Evolutionary conservation across 192 early-diverging fungal genomes (phyloP).

Genomic region (Geosiphon pyriformis): DNA sequence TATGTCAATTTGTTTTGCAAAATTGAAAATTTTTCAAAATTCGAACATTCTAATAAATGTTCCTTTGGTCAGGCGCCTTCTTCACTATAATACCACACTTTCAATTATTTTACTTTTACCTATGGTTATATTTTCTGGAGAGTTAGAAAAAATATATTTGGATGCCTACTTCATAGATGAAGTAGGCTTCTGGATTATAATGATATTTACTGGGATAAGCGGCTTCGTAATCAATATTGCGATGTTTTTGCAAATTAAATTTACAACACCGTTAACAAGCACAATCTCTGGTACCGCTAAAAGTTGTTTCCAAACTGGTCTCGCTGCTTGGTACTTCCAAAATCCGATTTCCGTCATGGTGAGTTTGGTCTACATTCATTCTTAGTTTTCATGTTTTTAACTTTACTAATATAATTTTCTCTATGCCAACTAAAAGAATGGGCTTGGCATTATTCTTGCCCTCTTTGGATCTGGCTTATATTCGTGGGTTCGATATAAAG

Average conservation of each 20-base stretch:
- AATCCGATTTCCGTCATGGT: conserved; percentile 59
- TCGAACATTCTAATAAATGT: neutral
- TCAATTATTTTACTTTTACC: conserved; percentile 54
- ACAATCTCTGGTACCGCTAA: conserved; percentile 68
- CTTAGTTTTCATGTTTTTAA: neutral
- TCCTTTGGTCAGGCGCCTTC: conserved; percentile 40
- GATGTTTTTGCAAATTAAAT: conserved; percentile 69
- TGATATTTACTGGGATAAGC: conserved; percentile 55
- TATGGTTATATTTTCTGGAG: conserved; percentile 54
- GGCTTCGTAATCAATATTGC: conserved; percentile 65
- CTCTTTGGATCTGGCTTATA: conserved; percentile 55
- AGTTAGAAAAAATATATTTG: conserved; percentile 42
- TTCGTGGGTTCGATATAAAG: conserved; percentile 51
- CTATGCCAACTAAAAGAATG: conserved; percentile 35
- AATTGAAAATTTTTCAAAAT: neutral
- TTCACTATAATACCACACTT: conserved; percentile 63
- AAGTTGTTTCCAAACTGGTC: conserved; percentile 58
- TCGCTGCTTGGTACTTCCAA: conserved; percentile 55
- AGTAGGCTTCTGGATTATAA: conserved; percentile 53
- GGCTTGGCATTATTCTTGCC: conserved; percentile 49
- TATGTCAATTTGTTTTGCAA: conserved; percentile 15
- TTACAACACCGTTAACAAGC: conserved; percentile 60
- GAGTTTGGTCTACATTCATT: conserved; percentile 21
- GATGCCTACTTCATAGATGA: conserved; percentile 46
- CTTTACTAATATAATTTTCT: neutral